Conservation (phyloP, 176 grass and related monocot species). For the Zoysia japonica region DNA sequence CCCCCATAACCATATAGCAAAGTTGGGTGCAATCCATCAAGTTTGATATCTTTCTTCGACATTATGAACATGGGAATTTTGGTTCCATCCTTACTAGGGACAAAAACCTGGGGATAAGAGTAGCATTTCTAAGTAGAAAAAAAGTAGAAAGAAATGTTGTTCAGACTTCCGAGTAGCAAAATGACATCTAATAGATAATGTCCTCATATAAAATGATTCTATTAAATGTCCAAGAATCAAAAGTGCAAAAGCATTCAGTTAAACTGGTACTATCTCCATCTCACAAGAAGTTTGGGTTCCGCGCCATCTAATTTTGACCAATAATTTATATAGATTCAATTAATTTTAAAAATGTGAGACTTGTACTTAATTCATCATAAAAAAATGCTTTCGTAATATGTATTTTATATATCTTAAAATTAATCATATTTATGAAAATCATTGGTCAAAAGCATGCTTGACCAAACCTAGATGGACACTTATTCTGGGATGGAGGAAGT, state of each 20-base stretch:
- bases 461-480: too few species aligned
- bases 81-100: constrained; percentile 72
- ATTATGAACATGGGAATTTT: constrained; percentile 94
- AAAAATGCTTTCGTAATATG: too few species aligned
- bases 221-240: not conserved
- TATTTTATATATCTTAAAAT: too few species aligned
- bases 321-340: too few species aligned
- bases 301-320: too few species aligned
- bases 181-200: not conserved
- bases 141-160: constrained; percentile 24
- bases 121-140: not conserved
- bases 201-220: not conserved
- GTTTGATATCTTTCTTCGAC: constrained; percentile 70
- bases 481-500: too few species aligned
- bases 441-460: too few species aligned
- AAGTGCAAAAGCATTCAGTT: not conserved
- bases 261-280: not conserved
- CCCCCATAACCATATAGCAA: constrained; percentile 96
- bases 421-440: too few species aligned
- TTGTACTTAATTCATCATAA: too few species aligned
- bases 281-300: too few species aligned
- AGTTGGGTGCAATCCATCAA: constrained; percentile 80
- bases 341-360: too few species aligned
- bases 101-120: constrained; percentile 63
- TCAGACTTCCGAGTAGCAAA: not conserved